Evolutionary conservation across 495 filamentous ascomycete species (phyloP).

Genomic region (Penicillium coffeae): DNA sequence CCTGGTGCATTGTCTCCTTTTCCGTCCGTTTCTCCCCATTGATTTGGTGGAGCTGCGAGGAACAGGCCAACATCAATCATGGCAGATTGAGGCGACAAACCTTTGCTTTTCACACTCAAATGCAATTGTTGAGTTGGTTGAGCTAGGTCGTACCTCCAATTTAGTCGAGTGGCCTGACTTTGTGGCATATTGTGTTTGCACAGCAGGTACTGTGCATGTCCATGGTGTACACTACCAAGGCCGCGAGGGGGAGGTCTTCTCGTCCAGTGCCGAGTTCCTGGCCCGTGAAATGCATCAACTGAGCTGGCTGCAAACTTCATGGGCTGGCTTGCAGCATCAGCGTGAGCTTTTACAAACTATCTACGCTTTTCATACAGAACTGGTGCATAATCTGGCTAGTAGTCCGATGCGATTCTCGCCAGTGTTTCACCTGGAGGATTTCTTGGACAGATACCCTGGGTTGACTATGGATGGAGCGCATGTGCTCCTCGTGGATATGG

Average conservation of each 20-base stretch:
- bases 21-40: slow-evolving; percentile 79
- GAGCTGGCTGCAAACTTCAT: slow-evolving; percentile 64
- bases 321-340: slow-evolving; percentile 76
- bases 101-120: slow-evolving; percentile 85
- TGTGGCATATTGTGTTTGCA: slow-evolving; percentile 76
- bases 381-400: slow-evolving; percentile 65
- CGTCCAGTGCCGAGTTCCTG: slow-evolving; percentile 65
- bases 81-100: slow-evolving; percentile 86
- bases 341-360: slow-evolving; percentile 70
- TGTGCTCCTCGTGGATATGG: slow-evolving; percentile 52
- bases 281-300: slow-evolving; percentile 75
- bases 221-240: slow-evolving; percentile 77
- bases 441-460: slow-evolving; percentile 73
- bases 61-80: slow-evolving; percentile 79
- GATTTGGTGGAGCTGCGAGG: slow-evolving; percentile 74
- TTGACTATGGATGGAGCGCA: slow-evolving; percentile 51
- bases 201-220: slow-evolving; percentile 79
- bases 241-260: slow-evolving; percentile 60
- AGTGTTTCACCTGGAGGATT: slow-evolving; percentile 80
- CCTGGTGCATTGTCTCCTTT: slow-evolving; percentile 77
- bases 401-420: slow-evolving; percentile 67
- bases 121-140: slow-evolving; percentile 77
- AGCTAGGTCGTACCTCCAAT: slow-evolving; percentile 61
- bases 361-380: slow-evolving; percentile 66
- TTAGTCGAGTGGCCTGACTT: slow-evolving; percentile 80